Conservation (phyloP, 2,329 filamentous ascomycete genomes). For the Botryotinia convoluta region DNA sequence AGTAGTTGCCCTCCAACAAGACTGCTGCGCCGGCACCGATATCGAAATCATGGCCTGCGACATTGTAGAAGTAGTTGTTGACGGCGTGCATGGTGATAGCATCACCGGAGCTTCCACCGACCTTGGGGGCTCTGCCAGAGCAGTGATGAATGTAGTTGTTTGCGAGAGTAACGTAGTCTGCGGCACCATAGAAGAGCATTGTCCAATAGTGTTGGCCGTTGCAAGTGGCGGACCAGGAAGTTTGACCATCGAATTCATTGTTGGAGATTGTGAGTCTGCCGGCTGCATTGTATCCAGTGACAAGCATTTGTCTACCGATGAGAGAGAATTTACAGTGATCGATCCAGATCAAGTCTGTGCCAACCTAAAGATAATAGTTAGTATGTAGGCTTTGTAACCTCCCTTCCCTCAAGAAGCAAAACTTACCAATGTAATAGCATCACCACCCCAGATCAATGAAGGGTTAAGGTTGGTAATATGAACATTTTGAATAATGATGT, state of each 20-base stretch:
- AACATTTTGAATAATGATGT: constrained; percentile 35
- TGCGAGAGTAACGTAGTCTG: constrained; percentile 42
- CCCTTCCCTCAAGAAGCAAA: background rate
- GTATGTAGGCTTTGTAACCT: background rate
- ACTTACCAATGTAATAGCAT: constrained; percentile 37
- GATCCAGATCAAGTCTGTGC: constrained; percentile 39
- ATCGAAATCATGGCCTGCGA: constrained; percentile 46
- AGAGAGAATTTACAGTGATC: constrained; percentile 38
- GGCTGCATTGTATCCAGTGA: constrained; percentile 37
- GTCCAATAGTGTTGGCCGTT: constrained; percentile 49
- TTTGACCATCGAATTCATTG: constrained; percentile 45
- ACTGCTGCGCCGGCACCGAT: constrained; percentile 35
- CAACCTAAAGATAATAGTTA: constrained; percentile 19
- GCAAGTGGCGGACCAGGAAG: constrained; percentile 44
- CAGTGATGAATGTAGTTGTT: constrained; percentile 45
- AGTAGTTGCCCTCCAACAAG: constrained; percentile 46
- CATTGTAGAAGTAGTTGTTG: constrained; percentile 43
- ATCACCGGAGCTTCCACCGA: constrained; percentile 34
- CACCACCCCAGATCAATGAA: constrained; percentile 41
- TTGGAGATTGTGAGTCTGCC: constrained; percentile 46
- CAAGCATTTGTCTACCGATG: constrained; percentile 42
- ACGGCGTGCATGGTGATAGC: constrained; percentile 41
- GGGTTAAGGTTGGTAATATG: constrained; percentile 39
- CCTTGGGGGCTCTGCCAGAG: constrained; percentile 44
- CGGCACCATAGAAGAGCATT: constrained; percentile 41